Percentiles rank a stretch among this genome's conserved stretches.
These are phyloP conservation scores for Rosa rugosa DNA, from an alignment of 306 rosid genomes.

Conservation along the genomic window DNA sequence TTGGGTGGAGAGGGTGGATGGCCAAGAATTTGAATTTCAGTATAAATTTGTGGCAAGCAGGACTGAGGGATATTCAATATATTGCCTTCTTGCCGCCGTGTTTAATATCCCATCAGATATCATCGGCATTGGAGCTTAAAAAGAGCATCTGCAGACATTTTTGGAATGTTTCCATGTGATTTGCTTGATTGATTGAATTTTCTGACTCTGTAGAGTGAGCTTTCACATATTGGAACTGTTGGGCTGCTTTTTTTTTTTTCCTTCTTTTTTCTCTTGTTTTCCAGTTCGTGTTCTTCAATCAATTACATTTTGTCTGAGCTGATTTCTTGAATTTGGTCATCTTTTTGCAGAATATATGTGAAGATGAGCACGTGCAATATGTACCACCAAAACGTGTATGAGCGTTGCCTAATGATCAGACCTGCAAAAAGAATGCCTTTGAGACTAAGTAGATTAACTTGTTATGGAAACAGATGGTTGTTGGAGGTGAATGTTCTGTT, in stretches of 20 bases:
- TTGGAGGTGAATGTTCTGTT: background rate
- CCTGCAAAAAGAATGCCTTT: background rate
- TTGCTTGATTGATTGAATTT: background rate
- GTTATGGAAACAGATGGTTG: background rate
- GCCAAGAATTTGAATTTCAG: background rate
- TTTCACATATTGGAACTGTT: background rate
- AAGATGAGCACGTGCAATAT: slow-evolving; percentile 73
- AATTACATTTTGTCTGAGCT: background rate
- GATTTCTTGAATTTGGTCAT: background rate
- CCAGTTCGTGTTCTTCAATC: background rate
- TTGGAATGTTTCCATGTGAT: background rate
- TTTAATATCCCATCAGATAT: background rate
- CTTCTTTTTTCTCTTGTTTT: background rate
- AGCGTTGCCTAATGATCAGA: slow-evolving; percentile 6
- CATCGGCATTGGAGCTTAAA: background rate
- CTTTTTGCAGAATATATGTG: slow-evolving; percentile 65
- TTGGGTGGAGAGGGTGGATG: background rate
- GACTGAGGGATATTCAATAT: background rate
- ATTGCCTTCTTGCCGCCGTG: background rate
- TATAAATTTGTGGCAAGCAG: background rate
- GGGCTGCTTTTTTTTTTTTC: background rate
- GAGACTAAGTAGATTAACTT: background rate
- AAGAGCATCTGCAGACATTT: background rate
- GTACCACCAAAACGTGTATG: slow-evolving; percentile 65
- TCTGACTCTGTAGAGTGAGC: background rate